Base-by-base conservation (phyloP, 352 stramenopile genomes). In the Albugo candida region DNA sequence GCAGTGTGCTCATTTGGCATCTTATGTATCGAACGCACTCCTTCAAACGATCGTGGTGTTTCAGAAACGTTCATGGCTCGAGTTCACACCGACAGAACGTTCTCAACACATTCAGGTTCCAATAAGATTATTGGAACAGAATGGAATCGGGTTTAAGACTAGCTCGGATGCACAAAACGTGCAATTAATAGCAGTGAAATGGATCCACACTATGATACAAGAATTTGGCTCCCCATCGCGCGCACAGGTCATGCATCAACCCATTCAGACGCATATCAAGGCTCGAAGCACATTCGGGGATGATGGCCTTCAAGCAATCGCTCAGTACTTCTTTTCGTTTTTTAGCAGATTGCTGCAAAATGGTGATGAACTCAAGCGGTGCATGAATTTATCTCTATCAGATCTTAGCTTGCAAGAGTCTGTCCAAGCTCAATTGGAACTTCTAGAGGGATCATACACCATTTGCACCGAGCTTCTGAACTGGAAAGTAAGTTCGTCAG, bases 61-160 rank as follows among this genome's bases (percentile, higher is more conserved):
- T 47, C 74, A 86, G 49, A 91, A 91, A 53, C 65, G 77, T 41
- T 73, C 74, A 34, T 91, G 77, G 77, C 65, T 88, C 36, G 72
- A 87, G 49, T 70, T 70, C 40, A 47, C 69, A 2, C 41, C 63
- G 13, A 45, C 55, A 5, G 72, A 85, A 53, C 68, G 70, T 11
- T 49, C 61, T 11, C 59, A 63, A 1, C 65, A 87, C 39, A 44
- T 91, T 45, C 62, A 71, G 48, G 24, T 3, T 31, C 24, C 3
- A 31, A 31, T 31, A 31, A 8, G 8, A 31, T 43, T 43, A 43
- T 24, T 43, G 38, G 17, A 43, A 43, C 73, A 88, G 47, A 19
- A n/a, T 6, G 47, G 31, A 0, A 21, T 38, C 1, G 24, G 47
- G 1, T 16, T 27, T 4, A 43, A 37, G 4, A 41, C 45, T 13